These are phyloP conservation scores for Allantophomopsis cytisporea DNA, from an alignment of 2,329 filamentous ascomycete genomes.

Conservation along the genomic window DNA sequence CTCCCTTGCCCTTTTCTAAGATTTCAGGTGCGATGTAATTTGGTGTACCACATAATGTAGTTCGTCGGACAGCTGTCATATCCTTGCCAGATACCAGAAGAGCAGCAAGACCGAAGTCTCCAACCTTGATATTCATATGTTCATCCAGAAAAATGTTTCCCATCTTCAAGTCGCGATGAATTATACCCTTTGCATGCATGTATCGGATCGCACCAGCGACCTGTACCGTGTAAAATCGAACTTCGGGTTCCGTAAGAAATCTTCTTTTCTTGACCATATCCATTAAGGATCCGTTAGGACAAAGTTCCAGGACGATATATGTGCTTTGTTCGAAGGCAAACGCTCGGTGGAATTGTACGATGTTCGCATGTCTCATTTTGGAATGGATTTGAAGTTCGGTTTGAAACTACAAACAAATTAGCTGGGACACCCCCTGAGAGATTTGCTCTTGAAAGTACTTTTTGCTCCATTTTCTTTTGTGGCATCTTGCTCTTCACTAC, in stretches of 20 bases:
- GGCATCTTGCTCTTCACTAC: constrained; percentile 78
- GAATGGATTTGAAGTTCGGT: constrained; percentile 94
- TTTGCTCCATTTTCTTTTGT: constrained; percentile 64
- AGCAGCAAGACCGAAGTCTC: constrained; percentile 91
- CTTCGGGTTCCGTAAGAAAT: constrained; percentile 84
- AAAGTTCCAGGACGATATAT: constrained; percentile 88
- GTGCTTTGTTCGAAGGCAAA: constrained; percentile 84
- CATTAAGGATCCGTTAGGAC: constrained; percentile 90
- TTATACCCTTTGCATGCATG: constrained; percentile 89
- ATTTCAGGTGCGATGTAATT: constrained; percentile 99
- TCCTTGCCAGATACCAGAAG: constrained; percentile 85
- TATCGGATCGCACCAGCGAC: constrained; percentile 97
- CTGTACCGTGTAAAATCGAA: constrained; percentile 86
- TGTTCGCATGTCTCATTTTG: constrained; percentile 91
- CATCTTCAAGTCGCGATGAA: constrained; percentile 94
- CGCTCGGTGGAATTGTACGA: constrained; percentile 88
- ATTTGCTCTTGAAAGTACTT: constrained; percentile 34
- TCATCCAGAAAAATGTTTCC: constrained; percentile 93
- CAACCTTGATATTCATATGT: constrained; percentile 95
- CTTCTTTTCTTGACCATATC: constrained; percentile 93
- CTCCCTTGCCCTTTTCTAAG: constrained; percentile 82
- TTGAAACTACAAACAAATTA: constrained; percentile 39
- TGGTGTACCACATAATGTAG: constrained; percentile 89
- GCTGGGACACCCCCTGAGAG: not conserved
- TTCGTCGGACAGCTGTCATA: constrained; percentile 67